Evolutionary conservation across 192 early-diverging fungal species (phyloP).

Genomic region (Backusella parvicylindrica): DNA sequence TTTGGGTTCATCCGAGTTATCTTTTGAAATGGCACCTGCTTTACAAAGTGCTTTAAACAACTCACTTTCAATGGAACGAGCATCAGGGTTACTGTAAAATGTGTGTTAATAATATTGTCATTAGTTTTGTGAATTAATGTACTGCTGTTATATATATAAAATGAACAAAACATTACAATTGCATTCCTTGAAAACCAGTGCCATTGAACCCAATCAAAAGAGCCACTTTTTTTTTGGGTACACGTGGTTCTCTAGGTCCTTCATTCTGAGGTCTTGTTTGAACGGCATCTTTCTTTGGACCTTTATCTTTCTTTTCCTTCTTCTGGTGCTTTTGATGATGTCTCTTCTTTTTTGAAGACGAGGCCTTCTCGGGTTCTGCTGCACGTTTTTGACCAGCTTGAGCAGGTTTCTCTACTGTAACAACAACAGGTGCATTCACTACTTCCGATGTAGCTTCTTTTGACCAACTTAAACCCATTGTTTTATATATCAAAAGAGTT

Average conservation of each 20-base stretch:
- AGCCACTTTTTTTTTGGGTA: conserved; percentile 88
- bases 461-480: background rate
- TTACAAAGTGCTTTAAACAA: conserved; percentile 82
- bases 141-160: no score
- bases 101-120: no score
- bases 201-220: conserved; percentile 93
- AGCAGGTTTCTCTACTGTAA: background rate
- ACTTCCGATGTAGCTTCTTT: background rate
- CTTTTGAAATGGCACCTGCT: conserved; percentile 79
- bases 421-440: background rate
- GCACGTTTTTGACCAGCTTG: background rate
- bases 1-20: conserved; percentile 80
- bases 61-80: conserved; percentile 85
- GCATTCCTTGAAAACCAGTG: conserved; percentile 96
- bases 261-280: conserved; percentile 20
- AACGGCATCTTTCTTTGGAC: background rate
- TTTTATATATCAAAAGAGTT: background rate
- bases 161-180: conserved; percentile 59
- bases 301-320: background rate
- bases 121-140: no score
- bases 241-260: conserved; percentile 43
- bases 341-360: background rate
- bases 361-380: background rate
- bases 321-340: background rate
- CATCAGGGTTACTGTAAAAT: conserved; percentile 67